Conservation (phyloP, 192 early-diverging fungal species). For the Backusella parvicylindrica region DNA sequence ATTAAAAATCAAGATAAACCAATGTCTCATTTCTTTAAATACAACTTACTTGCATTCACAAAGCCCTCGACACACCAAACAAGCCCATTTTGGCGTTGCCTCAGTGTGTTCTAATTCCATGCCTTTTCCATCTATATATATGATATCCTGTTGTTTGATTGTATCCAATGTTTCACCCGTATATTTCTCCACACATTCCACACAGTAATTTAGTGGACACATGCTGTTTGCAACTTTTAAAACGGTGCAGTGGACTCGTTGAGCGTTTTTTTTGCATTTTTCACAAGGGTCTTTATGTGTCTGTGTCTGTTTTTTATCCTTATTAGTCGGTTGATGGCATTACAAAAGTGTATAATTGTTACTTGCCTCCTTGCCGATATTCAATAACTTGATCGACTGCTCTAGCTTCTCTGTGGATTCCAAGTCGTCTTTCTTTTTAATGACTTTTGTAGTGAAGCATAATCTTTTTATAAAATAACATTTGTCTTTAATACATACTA, state of each 20-base stretch:
- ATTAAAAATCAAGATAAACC: background rate
- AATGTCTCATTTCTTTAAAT: background rate
- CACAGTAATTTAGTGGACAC: background rate
- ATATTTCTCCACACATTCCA: background rate
- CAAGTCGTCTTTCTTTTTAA: background rate
- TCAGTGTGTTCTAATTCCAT: background rate
- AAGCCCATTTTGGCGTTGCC: slow-evolving; percentile 2
- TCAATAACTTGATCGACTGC: background rate
- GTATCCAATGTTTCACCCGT: background rate
- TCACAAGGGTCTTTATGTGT: background rate
- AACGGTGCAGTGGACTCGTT: background rate
- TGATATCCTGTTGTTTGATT: background rate
- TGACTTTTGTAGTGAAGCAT: background rate
- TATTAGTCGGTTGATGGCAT: too few relatives aligned
- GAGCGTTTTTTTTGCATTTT: background rate
- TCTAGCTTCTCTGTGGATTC: background rate
- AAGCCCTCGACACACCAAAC: slow-evolving; percentile 3
- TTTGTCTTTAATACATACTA: background rate
- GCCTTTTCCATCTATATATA: background rate
- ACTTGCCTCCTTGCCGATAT: background rate
- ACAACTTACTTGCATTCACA: slow-evolving; percentile 13
- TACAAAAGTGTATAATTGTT: too few relatives aligned
- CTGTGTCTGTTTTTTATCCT: background rate
- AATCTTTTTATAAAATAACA: background rate
- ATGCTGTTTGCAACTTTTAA: background rate